Percentiles rank a stretch among this genome's conserved stretches.
phyloP scores from a whole-genome alignment of 1,284 basidiomycete genomes.

The Rhodotorula sp. region DNA sequence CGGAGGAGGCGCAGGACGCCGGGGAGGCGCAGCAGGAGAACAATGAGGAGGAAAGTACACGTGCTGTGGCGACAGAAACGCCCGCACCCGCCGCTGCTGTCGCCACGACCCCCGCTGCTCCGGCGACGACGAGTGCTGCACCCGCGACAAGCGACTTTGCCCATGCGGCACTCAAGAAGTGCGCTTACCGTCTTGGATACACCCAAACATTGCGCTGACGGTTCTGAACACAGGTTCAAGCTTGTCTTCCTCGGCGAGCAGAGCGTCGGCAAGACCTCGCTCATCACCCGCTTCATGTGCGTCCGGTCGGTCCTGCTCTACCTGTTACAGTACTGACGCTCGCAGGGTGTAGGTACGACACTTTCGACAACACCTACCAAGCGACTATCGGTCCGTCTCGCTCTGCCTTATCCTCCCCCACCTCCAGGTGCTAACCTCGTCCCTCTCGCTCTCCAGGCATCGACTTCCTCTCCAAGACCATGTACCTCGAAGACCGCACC shows the following conservation, averaged over 20 bases:
- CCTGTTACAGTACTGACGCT: background rate
- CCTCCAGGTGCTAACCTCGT: background rate
- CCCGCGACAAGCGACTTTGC: constrained; percentile 33
- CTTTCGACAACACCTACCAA: constrained; percentile 99
- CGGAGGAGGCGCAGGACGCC: background rate
- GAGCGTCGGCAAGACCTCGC: constrained; percentile 88
- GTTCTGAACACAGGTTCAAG: constrained; percentile 68
- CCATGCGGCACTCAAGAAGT: constrained; percentile 41
- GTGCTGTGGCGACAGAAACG: constrained; percentile 1
- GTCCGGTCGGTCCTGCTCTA: background rate
- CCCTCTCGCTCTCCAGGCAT: constrained; percentile 54
- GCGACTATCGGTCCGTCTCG: constrained; percentile 77
- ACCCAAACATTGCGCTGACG: background rate
- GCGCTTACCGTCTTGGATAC: background rate
- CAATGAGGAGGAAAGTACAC: background rate
- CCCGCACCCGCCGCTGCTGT: constrained; percentile 9
- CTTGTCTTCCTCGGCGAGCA: constrained; percentile 71
- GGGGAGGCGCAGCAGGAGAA: background rate
- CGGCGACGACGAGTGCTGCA: constrained; percentile 11
- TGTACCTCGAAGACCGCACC: constrained; percentile 98
- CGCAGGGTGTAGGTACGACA: constrained; percentile 79
- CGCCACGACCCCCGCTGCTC: constrained; percentile 6
- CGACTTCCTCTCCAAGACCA: constrained; percentile 98
- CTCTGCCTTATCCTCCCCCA: background rate
- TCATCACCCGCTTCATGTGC: constrained; percentile 81